These are phyloP conservation scores for Cytospora piceae DNA, from an alignment of 2,329 filamentous ascomycete species.

Conservation along the genomic window DNA sequence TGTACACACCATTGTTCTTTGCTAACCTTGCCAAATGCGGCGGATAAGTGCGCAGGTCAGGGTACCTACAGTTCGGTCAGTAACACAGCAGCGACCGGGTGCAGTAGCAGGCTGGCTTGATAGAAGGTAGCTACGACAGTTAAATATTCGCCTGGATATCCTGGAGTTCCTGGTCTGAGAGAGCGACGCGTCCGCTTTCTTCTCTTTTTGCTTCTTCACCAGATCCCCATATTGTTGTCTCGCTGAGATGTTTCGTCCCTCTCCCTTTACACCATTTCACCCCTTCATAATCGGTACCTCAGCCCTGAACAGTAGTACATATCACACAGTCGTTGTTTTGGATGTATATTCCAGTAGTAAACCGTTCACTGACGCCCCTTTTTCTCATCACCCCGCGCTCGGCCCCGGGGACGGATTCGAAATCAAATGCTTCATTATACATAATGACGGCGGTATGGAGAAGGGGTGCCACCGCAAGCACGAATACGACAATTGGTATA, in stretches of 20 bases:
- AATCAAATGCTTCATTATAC: not conserved
- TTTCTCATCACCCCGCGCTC: not conserved
- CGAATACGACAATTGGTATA: conserved; percentile 17
- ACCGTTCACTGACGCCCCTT: not conserved
- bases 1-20: not conserved
- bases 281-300: not conserved
- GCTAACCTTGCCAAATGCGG: not conserved
- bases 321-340: not conserved
- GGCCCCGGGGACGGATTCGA: conserved; percentile 3
- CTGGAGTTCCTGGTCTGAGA: not conserved
- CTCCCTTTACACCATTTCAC: not conserved
- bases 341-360: conserved; percentile 14
- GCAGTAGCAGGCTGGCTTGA: not conserved
- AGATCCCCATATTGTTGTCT: not conserved
- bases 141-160: not conserved
- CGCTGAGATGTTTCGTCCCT: conserved; percentile 8
- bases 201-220: conserved; percentile 7
- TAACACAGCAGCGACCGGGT: not conserved
- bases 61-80: not conserved
- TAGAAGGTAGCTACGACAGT: not conserved
- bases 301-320: not conserved
- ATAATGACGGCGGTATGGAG: not conserved
- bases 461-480: conserved; percentile 5
- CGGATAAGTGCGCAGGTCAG: not conserved
- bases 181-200: not conserved